Base-by-base conservation (phyloP, 192 early-diverging fungal genomes). In the Irineochytrium annulatum region DNA sequence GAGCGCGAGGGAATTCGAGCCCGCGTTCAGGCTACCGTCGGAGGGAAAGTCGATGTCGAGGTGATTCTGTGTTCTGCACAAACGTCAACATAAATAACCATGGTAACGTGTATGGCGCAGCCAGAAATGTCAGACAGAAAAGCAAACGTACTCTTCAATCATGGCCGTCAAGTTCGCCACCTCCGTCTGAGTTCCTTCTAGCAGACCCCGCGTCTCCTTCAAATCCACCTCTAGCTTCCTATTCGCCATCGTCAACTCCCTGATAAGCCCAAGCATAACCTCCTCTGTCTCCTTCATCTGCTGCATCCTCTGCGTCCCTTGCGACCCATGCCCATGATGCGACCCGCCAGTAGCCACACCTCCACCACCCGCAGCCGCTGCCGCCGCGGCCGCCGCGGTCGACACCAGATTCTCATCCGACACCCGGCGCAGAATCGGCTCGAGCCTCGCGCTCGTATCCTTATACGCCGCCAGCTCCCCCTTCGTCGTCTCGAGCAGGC, bases 221-320 rank as follows among this genome's bases (percentile, higher is more conserved):
- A 30, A 4, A 13, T 63, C 62, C 19, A 13, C 28, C 19, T 24
- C 41, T 35, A 63, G 27, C 32, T 63, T 63, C 1, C 24, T 19
- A 27, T 63, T 63, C 19, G 62, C 52, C 26, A 19, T 17, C 22
- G 62, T 43, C 27, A 63, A 41, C 43, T 63, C 62, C 14, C 43
- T 52, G 27, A 63, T 19, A 6, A 63, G 34, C 4, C 52, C 26
- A 6, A 63, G n/a, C 52, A 54, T 26, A 2, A 51, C 19, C 11
- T 63, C 53, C 20, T 45, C 22, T 24, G 14, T 29, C 6, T 46
- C 8, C 26, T 26, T 26, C 16, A 51, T 20, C n/a, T 51, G 26
- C 48, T 51, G 11, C 48, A 8, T 8, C 13, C 22, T 32, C 6
- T 17, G 6, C n/a, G n/a, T 22, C 22, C 11, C 13, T 34, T 28